phyloP scores from a whole-genome alignment of 2,329 filamentous ascomycete species.

The Penicillium verrucosum region DNA sequence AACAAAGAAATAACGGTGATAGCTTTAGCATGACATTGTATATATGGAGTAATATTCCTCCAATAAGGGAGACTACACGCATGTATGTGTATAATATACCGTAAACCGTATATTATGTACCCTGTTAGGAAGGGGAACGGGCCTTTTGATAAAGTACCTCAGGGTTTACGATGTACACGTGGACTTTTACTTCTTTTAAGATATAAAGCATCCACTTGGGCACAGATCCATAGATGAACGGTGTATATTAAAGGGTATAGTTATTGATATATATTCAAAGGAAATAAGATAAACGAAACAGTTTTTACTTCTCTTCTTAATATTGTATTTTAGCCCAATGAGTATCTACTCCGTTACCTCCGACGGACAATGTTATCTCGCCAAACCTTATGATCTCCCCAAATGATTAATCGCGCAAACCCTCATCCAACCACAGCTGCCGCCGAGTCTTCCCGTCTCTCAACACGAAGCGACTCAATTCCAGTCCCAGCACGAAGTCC shows the following conservation, averaged over 20 bases:
- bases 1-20: background rate
- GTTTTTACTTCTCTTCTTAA: background rate
- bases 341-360: background rate
- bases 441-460: constrained; percentile 49
- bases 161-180: background rate
- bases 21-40: background rate
- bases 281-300: background rate
- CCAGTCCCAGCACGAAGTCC: constrained; percentile 45
- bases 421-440: constrained; percentile 20
- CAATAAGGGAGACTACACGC: background rate
- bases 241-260: background rate
- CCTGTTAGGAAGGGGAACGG: background rate
- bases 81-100: no score
- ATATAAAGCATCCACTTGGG: no score
- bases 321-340: background rate
- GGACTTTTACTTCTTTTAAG: background rate
- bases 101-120: no score
- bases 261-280: background rate
- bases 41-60: background rate
- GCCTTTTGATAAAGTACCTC: no score
- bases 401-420: constrained; percentile 1
- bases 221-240: background rate
- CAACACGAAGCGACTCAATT: constrained; percentile 34
- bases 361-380: background rate
- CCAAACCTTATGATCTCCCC: background rate